Conservation (phyloP, 345 rosid species). For the Pistacia atlantica region DNA sequence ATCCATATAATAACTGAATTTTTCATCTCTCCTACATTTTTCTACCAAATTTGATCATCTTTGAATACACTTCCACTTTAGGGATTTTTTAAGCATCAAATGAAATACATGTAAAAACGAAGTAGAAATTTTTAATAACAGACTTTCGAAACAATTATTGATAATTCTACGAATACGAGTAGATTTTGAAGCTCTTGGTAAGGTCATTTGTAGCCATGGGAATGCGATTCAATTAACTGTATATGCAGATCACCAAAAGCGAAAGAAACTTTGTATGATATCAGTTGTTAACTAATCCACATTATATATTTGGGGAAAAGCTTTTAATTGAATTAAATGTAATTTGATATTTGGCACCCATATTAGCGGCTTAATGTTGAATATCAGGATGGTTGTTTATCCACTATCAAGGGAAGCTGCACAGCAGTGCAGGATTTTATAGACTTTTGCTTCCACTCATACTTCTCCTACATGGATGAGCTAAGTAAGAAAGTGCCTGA, state of each 20-base stretch:
- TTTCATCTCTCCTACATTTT: no score
- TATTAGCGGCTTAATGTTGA: not conserved
- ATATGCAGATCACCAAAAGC: not conserved
- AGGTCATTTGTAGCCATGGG: not conserved
- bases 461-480: constrained; percentile 89
- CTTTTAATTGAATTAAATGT: not conserved
- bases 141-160: not conserved
- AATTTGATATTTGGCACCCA: not conserved
- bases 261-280: not conserved
- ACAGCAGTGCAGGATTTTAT: constrained; percentile 67
- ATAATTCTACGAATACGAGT: not conserved
- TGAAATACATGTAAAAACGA: no score
- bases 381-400: constrained; percentile 65
- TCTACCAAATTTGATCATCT: no score
- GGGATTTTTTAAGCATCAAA: no score
- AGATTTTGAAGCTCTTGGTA: not conserved
- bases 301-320: not conserved
- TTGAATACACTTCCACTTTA: no score
- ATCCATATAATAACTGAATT: no score
- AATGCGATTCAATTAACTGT: not conserved
- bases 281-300: no score
- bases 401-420: constrained; percentile 71
- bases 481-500: constrained; percentile 53
- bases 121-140: not conserved
- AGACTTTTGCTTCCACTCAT: constrained; percentile 91